Conservation (phyloP, 495 filamentous ascomycete species). For the Penicillium parvum region DNA sequence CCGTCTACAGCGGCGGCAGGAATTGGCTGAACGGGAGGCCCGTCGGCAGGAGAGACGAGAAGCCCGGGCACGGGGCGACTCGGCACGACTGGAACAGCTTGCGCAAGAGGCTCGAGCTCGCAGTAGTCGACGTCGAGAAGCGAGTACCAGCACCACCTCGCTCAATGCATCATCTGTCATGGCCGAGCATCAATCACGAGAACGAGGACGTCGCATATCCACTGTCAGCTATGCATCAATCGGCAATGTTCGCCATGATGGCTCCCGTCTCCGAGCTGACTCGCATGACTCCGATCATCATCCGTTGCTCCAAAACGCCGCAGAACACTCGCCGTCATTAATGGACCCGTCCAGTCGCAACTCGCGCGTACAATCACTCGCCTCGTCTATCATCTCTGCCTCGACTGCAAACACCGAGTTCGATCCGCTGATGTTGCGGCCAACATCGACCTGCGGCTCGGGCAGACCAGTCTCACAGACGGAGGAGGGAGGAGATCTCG, state of each 20-base stretch:
- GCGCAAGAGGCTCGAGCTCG: constrained; percentile 34
- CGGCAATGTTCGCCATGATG: constrained; percentile 84
- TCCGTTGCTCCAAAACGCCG: constrained; percentile 69
- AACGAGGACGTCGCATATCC: constrained; percentile 70
- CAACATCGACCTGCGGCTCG: constrained; percentile 21
- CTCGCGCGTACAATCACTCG: constrained; percentile 33
- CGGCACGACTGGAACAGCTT: constrained; percentile 57
- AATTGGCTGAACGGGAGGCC: constrained; percentile 72
- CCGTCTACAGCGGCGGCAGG: constrained; percentile 68
- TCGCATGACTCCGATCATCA: constrained; percentile 72
- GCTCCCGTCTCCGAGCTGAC: constrained; percentile 76
- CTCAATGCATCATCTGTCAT: constrained; percentile 36
- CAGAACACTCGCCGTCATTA: constrained; percentile 33
- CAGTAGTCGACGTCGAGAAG: constrained; percentile 22
- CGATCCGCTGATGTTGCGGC: constrained; percentile 24
- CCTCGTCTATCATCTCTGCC: constrained; percentile 31
- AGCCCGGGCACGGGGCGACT: constrained; percentile 66
- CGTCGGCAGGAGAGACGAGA: constrained; percentile 60
- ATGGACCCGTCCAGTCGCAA: constrained; percentile 20
- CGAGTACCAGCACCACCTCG: constrained; percentile 28
- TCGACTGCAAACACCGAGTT: constrained; percentile 24
- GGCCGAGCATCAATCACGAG: constrained; percentile 62
- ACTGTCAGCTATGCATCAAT: constrained; percentile 83
- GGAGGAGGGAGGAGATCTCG: constrained; percentile 39
- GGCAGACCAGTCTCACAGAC: constrained; percentile 15